phyloP scores from a whole-genome alignment of 2,329 filamentous ascomycete genomes.

The Didymella keratinophila region DNA sequence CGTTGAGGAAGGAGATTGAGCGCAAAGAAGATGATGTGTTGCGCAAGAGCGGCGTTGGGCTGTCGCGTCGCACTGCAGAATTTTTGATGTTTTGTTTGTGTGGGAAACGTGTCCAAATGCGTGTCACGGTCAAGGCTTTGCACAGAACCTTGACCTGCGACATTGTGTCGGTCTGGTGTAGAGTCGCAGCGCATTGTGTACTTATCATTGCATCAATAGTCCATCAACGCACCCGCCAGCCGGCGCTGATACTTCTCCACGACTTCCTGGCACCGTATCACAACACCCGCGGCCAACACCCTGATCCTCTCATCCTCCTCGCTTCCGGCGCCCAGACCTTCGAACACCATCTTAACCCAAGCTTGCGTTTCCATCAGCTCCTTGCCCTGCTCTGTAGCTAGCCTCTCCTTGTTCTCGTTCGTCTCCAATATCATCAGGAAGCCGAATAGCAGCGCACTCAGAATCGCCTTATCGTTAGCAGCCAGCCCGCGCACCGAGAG shows the following conservation, averaged over 20 bases:
- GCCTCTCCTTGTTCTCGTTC: conserved; percentile 73
- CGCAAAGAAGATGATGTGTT: no score
- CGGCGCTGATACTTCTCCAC: conserved; percentile 81
- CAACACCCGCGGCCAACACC: conserved; percentile 77
- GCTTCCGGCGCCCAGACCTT: conserved; percentile 52
- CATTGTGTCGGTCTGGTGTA: neutral
- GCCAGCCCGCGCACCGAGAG: conserved; percentile 69
- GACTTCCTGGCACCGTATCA: conserved; percentile 81
- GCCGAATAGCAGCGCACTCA: conserved; percentile 78
- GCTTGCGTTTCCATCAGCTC: conserved; percentile 86
- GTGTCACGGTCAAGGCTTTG: neutral
- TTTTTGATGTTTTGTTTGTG: neutral
- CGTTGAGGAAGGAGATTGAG: conserved; percentile 47
- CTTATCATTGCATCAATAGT: conserved; percentile 31
- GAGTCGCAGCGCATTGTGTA: neutral
- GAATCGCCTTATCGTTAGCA: conserved; percentile 67
- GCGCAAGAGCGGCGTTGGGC: neutral
- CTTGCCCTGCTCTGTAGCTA: conserved; percentile 77
- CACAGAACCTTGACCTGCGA: neutral
- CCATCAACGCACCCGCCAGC: conserved; percentile 73
- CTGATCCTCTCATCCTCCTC: conserved; percentile 81
- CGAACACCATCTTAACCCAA: conserved; percentile 83
- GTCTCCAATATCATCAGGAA: conserved; percentile 83
- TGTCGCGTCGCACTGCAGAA: neutral
- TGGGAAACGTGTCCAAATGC: neutral